Evolutionary conservation across 768 basidiomycete species (phyloP), one percentile per base, ranked within the genome.

Genomic region (Xanthoconium purpureum): DNA sequence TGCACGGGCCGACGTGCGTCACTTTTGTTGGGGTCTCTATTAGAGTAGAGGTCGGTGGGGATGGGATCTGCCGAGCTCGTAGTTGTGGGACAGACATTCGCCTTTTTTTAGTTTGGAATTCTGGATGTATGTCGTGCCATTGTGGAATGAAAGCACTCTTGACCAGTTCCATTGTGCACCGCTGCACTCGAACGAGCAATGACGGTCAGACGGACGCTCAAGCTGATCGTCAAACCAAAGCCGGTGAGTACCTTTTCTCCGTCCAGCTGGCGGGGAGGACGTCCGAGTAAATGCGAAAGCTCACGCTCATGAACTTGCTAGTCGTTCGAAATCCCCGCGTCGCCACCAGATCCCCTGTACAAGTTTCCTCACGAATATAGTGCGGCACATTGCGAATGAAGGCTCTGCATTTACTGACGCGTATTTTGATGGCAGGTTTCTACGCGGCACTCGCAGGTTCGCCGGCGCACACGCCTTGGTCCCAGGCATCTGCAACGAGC

Each of bases 41-140:
- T 76, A 81, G 84, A 87, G 84, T 87, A 83, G 85, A 82, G 79
- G 69, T 68, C 65, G 59, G 73, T 66, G 66, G 61, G 47, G 17
- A 35, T 35, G 2, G 60, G 56, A 57, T 63, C 71, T 66, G 67
- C 74, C 70, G 69, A 71, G 64, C 76, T 82, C 82, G 80, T 86
- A 87, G 85, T 87, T 85, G 76, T 79, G 84, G 71, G 80, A 80
- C 83, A 78, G 45, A 86, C 83, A 86, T 52, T 12, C 8, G 6
- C 9, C 55, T 37, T 18, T 24, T 45, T 37, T 44, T 11, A 18
- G 40, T 33, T 62, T 62, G 57, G 65, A 55, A 67, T 62, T 11
- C 15, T 43, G 39, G 28, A 35, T 55, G 43, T 33, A 38, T 45
- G 15, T 42, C 1, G 4, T 5, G 24, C 10, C 20, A 9, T 24